These are phyloP conservation scores for Tardiomyces depauwii DNA, from an alignment of 1,139 yeast species.

Conservation along the genomic window DNA sequence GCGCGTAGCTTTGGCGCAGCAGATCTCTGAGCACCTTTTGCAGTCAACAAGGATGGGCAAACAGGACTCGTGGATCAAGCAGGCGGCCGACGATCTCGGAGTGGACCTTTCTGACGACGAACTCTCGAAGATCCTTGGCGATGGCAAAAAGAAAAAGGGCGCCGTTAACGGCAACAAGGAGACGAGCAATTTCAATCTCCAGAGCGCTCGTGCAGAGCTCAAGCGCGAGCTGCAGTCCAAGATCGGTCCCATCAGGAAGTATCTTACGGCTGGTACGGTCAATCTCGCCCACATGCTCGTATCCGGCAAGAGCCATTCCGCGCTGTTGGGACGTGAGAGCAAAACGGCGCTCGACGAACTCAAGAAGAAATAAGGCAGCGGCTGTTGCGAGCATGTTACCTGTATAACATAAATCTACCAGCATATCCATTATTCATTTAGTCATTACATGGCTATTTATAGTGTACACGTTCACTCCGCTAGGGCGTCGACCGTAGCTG, in stretches of 20 bases:
- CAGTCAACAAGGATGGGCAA: conserved; percentile 51
- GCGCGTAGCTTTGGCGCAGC: conserved; percentile 57
- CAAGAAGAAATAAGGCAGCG: conserved; percentile 20
- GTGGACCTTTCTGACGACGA: conserved; percentile 61
- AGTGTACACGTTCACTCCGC: too few species aligned
- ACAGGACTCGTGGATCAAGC: conserved; percentile 70
- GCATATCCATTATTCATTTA: too few species aligned
- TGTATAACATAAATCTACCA: conserved; percentile 4
- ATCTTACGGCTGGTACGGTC: conserved; percentile 73
- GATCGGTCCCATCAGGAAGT: conserved; percentile 41
- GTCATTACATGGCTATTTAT: too few species aligned
- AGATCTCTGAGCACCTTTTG: conserved; percentile 61
- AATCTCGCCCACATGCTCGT: conserved; percentile 80
- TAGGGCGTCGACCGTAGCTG: background rate
- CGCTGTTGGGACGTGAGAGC: conserved; percentile 59
- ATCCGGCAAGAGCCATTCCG: conserved; percentile 57
- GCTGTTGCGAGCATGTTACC: conserved; percentile 6
- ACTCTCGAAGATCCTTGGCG: conserved; percentile 32
- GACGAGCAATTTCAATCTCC: conserved; percentile 33
- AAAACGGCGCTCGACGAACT: conserved; percentile 63
- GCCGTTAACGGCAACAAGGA: conserved; percentile 31
- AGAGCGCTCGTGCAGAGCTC: conserved; percentile 43
- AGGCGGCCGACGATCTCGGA: conserved; percentile 92
- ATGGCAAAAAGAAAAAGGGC: conserved; percentile 43
- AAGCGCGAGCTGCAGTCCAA: conserved; percentile 44